Base-by-base conservation (phyloP, 208 protist species). In the Trypanosoma brucei region DNA sequence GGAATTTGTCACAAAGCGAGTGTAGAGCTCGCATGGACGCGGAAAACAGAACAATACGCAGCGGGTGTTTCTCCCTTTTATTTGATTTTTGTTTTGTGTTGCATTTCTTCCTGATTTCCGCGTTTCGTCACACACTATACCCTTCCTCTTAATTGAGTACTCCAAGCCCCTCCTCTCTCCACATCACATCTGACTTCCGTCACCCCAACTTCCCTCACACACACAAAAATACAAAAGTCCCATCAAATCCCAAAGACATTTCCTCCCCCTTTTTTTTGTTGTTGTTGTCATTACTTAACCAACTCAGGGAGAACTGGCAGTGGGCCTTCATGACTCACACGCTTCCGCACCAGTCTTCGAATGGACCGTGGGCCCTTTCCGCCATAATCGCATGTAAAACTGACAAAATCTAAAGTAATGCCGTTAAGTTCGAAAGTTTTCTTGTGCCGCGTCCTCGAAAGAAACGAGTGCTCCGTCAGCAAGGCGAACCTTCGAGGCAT, bases 351-450 rank as follows among this genome's bases (percentile, higher is more conserved):
- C 0, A 93, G 36, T 2, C 89, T 76, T 4, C 89, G 89, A 57
- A 95, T 70, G 50, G 76, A 55, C 6, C 86, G 81, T 36, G 81
- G 81, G n/a, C 86, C 89, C 53, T 88, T 87, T 55, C 89, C 89
- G 53, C 53, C 72, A 65, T 89, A 94, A 69, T 92, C 84, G 37
- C 79, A 82, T 11, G 78, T 80, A 65, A 74, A 90, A 30, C 33
- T 50, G n/a, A 11, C 68, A 35, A 92, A 62, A 62, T 92, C 72
- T 33, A 95, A 50, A 3, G 72, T 49, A 49, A 65, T 60, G 54
- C 66, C 72, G 55, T 70, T 75, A 38, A 79, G 77, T 56, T 91
- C 84, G 48, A 86, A 70, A 54, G 67, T 44, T 59, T 77, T 72
- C 55, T 78, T 49, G n/a, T 53, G 56, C 45, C 78, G 76, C 37